phyloP scores from a whole-genome alignment of 2,329 filamentous ascomycete species.

The Venturia carpophila region DNA sequence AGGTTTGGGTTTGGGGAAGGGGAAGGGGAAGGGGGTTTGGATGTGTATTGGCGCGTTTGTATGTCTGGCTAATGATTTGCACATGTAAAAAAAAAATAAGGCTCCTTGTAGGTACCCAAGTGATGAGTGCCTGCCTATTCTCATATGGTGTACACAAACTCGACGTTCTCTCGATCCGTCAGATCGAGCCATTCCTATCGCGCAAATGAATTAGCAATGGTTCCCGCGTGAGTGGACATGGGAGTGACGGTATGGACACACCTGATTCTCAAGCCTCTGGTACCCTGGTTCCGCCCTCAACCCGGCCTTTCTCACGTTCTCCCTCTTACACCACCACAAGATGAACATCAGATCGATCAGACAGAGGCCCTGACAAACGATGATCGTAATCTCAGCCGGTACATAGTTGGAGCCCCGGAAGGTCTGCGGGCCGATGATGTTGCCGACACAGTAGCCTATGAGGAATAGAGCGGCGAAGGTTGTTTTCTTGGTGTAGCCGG shows the following conservation, averaged over 20 bases:
- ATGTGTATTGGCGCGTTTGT: no score
- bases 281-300: constrained; percentile 49
- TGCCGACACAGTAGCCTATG: constrained; percentile 45
- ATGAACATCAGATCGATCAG: constrained; percentile 53
- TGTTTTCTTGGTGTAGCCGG: constrained; percentile 53
- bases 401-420: constrained; percentile 52
- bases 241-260: constrained; percentile 38
- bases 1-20: no score
- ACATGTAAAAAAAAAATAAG: no score
- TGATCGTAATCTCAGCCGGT: constrained; percentile 56
- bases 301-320: constrained; percentile 53
- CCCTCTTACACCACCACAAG: constrained; percentile 50
- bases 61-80: no score
- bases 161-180: constrained; percentile 49
- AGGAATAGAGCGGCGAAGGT: constrained; percentile 49
- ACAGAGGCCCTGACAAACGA: constrained; percentile 50
- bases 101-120: no score
- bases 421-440: constrained; percentile 45
- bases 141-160: constrained; percentile 1
- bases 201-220: neutral
- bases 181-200: constrained; percentile 47
- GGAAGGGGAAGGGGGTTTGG: no score
- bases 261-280: constrained; percentile 56
- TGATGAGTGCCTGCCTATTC: neutral
- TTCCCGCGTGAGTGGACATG: neutral